Percentiles rank a stretch among this genome's conserved stretches.
Conservation (phyloP, 1,284 basidiomycete species). For the Leucocoprinus gongylophorus region DNA sequence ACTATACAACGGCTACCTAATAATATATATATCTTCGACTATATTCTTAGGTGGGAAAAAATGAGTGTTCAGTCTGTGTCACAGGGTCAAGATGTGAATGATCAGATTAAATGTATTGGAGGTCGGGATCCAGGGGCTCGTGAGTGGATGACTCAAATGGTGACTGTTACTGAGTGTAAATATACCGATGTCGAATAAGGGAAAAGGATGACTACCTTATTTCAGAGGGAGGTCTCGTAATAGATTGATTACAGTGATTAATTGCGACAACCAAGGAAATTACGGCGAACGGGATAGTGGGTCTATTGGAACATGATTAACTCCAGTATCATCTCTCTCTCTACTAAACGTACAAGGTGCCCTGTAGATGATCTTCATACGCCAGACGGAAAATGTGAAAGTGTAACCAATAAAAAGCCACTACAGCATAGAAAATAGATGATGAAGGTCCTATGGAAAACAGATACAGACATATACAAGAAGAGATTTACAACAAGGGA, state of each 20-base stretch:
- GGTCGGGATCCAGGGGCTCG: no score
- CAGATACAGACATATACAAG: constrained; percentile 16
- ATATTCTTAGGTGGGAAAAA: no score
- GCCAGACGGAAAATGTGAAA: background rate
- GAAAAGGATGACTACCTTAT: background rate
- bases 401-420: constrained; percentile 1
- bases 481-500: constrained; percentile 6
- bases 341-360: constrained; percentile 13
- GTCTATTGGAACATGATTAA: background rate
- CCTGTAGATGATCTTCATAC: constrained; percentile 13
- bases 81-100: no score
- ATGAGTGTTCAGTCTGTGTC: no score
- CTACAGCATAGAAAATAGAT: background rate
- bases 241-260: background rate
- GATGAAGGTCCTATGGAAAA: constrained; percentile 4
- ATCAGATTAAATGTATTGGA: background rate
- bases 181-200: background rate
- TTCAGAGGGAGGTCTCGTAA: background rate
- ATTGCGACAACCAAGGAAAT: background rate
- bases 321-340: background rate
- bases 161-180: no score
- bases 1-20: no score
- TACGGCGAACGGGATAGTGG: background rate
- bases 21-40: no score
- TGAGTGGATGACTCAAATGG: no score